A percentile compares a stretch with the other conserved stretches of the same genome.
phyloP scores from a whole-genome alignment of 805 yeast species.

The Candida parachauliodes region DNA sequence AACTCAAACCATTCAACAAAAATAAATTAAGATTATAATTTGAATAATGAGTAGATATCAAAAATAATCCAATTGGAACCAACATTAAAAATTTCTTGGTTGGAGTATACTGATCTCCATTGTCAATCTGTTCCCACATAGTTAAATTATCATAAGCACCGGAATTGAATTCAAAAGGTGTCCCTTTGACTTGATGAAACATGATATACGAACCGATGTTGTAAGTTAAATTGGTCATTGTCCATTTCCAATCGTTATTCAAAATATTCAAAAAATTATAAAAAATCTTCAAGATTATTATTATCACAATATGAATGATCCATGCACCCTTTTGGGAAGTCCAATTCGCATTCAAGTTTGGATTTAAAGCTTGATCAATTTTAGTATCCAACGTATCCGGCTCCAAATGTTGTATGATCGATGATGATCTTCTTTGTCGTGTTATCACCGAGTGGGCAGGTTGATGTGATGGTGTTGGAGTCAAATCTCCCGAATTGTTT shows the following conservation, averaged over 20 bases:
- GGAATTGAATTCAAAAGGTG: slow-evolving; percentile 93
- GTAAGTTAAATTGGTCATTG: slow-evolving; percentile 85
- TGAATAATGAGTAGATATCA: slow-evolving; percentile 86
- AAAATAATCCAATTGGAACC: slow-evolving; percentile 87
- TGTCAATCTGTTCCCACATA: slow-evolving; percentile 97
- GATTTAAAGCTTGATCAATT: slow-evolving; percentile 83
- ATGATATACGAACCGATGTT: slow-evolving; percentile 89
- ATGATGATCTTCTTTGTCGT: slow-evolving; percentile 74
- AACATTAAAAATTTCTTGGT: slow-evolving; percentile 87
- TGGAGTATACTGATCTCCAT: slow-evolving; percentile 97
- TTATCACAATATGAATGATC: slow-evolving; percentile 85
- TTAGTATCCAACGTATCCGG: slow-evolving; percentile 90
- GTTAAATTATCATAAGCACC: slow-evolving; percentile 96
- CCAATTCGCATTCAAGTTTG: slow-evolving; percentile 94
- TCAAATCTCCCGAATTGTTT: slow-evolving; percentile 11
- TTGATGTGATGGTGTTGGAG: slow-evolving; percentile 25
- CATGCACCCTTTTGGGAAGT: slow-evolving; percentile 96
- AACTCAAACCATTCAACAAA: slow-evolving; percentile 72
- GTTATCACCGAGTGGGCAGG: slow-evolving; percentile 21
- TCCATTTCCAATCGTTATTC: slow-evolving; percentile 85
- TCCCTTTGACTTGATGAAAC: slow-evolving; percentile 96
- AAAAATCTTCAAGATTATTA: slow-evolving; percentile 66
- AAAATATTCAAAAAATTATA: slow-evolving; percentile 80
- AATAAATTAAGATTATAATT: slow-evolving; percentile 79
- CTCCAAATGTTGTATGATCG: slow-evolving; percentile 84